These are phyloP conservation scores for Betula pendula DNA, from an alignment of 306 rosid species.

Conservation along the genomic window DNA sequence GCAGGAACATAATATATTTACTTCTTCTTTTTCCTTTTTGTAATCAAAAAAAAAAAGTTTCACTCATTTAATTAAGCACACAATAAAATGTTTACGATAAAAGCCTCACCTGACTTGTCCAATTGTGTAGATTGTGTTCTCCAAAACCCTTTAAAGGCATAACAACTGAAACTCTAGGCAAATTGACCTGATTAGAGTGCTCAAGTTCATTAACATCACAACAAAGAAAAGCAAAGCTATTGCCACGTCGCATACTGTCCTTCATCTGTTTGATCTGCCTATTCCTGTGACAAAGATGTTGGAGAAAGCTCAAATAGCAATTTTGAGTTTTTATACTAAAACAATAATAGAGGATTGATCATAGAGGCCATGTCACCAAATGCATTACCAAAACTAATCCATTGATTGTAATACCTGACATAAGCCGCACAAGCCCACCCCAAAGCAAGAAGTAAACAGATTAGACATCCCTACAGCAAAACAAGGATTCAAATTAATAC, in stretches of 20 bases:
- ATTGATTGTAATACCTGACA: slow-evolving; percentile 62
- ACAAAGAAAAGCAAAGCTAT: slow-evolving; percentile 79
- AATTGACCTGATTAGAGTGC: slow-evolving; percentile 74
- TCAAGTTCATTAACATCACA: slow-evolving; percentile 80
- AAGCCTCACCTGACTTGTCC: slow-evolving; percentile 87
- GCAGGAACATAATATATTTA: background rate
- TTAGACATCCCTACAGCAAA: slow-evolving; percentile 69
- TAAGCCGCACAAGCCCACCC: slow-evolving; percentile 89
- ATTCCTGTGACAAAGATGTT: slow-evolving; percentile 47
- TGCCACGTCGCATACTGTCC: slow-evolving; percentile 50
- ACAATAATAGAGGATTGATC: background rate
- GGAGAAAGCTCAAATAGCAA: background rate
- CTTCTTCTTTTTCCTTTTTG: background rate
- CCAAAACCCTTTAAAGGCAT: slow-evolving; percentile 99
- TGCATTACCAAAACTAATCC: slow-evolving; percentile 13
- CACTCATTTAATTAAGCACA: slow-evolving; percentile 6
- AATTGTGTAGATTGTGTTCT: slow-evolving; percentile 93
- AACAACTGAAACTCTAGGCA: slow-evolving; percentile 76
- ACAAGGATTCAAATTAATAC: slow-evolving; percentile 4
- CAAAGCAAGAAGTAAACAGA: slow-evolving; percentile 66
- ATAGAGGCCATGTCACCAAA: background rate
- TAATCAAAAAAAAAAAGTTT: background rate
- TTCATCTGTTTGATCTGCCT: slow-evolving; percentile 74
- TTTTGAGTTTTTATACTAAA: background rate
- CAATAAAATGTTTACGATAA: slow-evolving; percentile 14